Percentiles rank a stretch among this genome's conserved stretches.
These are phyloP conservation scores for Passiflora organensis DNA, from an alignment of 345 rosid species.

Conservation along the genomic window DNA sequence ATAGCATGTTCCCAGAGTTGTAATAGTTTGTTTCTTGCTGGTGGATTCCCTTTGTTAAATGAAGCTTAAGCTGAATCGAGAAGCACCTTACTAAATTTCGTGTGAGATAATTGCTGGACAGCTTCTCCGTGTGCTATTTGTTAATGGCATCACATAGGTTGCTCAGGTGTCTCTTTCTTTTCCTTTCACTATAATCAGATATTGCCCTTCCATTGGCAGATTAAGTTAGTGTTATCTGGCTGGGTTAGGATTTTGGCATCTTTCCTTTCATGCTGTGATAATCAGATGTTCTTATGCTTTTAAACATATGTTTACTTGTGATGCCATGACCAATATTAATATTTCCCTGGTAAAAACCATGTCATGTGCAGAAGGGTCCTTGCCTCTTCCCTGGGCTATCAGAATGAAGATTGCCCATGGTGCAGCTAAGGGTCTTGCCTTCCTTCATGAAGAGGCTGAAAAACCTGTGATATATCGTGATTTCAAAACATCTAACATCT, in stretches of 20 bases:
- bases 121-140: too few relatives aligned
- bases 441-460: conserved; percentile 38
- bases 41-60: too few relatives aligned
- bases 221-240: background rate
- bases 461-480: conserved; percentile 42
- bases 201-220: background rate
- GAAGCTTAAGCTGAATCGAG: too few relatives aligned
- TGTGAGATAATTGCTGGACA: too few relatives aligned
- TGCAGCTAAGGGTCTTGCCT: conserved; percentile 41
- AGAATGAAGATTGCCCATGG: conserved; percentile 44
- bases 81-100: too few relatives aligned
- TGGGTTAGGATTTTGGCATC: too few relatives aligned
- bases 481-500: conserved; percentile 39
- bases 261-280: background rate
- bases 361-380: conserved; percentile 29
- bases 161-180: too few relatives aligned
- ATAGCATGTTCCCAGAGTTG: too few relatives aligned
- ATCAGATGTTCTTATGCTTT: background rate
- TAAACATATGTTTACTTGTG: background rate
- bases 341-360: conserved; percentile 29
- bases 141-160: too few relatives aligned
- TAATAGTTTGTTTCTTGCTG: too few relatives aligned
- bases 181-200: background rate
- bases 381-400: conserved; percentile 41
- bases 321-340: conserved; percentile 5